Base-by-base conservation (phyloP, 176 grass and related monocot species). In the Avena eriantha region DNA sequence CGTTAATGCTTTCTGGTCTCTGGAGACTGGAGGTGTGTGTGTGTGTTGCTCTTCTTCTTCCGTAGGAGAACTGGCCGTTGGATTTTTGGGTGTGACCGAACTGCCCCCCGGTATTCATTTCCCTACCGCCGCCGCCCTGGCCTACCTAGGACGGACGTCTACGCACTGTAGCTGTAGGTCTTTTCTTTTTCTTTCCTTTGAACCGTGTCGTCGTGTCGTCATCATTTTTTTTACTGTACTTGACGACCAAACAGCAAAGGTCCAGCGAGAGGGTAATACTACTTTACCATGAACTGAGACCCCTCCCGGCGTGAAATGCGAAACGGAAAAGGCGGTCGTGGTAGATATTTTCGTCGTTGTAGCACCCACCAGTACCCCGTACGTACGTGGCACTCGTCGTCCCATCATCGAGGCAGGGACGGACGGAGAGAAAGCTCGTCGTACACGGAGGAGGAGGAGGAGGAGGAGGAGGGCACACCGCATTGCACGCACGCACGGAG, bases 21-120 rank as follows among this genome's bases (percentile, higher is more conserved):
- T 80, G 34, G 55, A 82, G 73, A 9, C 56, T 80, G 34, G 36
- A 82, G 73, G 4, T 5, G 35, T 4, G 66, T 19, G 29, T 11
- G 58, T 60, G 36, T 22, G 39, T 73, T n/a, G 31, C 26, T 59
- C 79, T 74, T 86, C 83, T 78, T 82, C 51, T 46, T 34, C 13
- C 22, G 15, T 57, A 61, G 15, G 66, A 54, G 60, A 89, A 92
- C 80, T 80, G 90, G 81, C 91, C 91, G 88, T 93, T 88, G 88
- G 82, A 5, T 73, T 82, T 93, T 93, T 75, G 5, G 26, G 7
- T 12, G 12, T 57, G 91, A 87, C 91, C 72, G 8, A 88, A 90
- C 15, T 90, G 88, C 63, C 91, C 39, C 5, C 33, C 10, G 10
- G 66, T 69, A 69, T 69, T 49, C 35, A 39, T 39, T 57, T 57